Evolutionary conservation across 352 stramenopile species (phyloP).

Genomic region (Pythium myriotylum): DNA sequence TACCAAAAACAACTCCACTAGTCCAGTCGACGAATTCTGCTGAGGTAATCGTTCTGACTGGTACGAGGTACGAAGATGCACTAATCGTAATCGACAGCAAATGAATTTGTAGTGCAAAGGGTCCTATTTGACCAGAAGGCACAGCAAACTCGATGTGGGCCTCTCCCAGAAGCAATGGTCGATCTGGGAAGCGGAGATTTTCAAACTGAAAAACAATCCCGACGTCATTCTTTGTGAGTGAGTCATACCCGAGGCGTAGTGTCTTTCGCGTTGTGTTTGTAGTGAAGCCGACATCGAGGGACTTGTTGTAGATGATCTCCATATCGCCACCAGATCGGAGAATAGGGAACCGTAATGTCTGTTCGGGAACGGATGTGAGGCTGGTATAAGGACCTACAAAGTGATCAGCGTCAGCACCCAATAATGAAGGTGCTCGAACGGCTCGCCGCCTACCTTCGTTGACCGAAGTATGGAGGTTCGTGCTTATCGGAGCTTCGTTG

Average conservation of each 20-base stretch:
- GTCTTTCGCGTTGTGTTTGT: constrained; percentile 21
- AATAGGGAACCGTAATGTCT: constrained; percentile 24
- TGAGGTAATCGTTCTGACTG: constrained; percentile 28
- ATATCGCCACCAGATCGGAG: constrained; percentile 17
- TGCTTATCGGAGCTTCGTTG: constrained; percentile 31
- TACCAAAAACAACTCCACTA: constrained; percentile 1
- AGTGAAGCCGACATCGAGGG: constrained; percentile 6
- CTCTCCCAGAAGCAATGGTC: constrained; percentile 27
- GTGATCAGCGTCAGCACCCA: background rate
- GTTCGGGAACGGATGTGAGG: constrained; percentile 8
- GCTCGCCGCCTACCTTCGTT: constrained; percentile 23
- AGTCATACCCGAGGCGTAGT: constrained; percentile 36
- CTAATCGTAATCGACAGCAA: constrained; percentile 20
- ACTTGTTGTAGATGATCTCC: constrained; percentile 29
- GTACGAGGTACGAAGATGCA: background rate
- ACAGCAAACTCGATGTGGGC: constrained; percentile 41
- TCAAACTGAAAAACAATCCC: constrained; percentile 29
- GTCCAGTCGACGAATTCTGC: constrained; percentile 36
- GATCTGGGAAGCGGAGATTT: constrained; percentile 31
- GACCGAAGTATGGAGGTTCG: constrained; percentile 10
- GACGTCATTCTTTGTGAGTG: constrained; percentile 28
- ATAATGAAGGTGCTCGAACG: background rate
- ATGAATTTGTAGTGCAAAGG: constrained; percentile 44
- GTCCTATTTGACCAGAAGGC: constrained; percentile 44
- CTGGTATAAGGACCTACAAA: constrained; percentile 6